Base-by-base conservation (phyloP, 495 filamentous ascomycete genomes). In the Lasiosphaeriaceae sp. region DNA sequence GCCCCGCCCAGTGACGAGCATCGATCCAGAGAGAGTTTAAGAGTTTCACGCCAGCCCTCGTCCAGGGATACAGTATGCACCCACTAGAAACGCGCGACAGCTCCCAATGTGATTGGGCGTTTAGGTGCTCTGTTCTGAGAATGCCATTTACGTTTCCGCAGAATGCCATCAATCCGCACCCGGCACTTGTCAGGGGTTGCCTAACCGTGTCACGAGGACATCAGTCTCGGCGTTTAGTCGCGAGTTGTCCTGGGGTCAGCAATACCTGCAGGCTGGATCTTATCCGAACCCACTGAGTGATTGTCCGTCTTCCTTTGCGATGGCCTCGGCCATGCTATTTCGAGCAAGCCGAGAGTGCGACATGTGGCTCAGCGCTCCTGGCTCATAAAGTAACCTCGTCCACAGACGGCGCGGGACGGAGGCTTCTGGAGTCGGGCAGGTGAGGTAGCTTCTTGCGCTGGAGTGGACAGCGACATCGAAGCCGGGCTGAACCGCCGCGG, bases 181-280 rank as follows among this genome's bases (percentile, higher is more conserved):
- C 57, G 55, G 60, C 43, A 52, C 50, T 57, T 55, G 44, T 48
- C 39, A 50, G 50, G 39, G 56, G 60, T 31, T 22, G 41, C 39
- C 45, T 54, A 53, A 54, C 39, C 14, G 16, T 49, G 56, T 68
- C 66, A 68, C 66, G 66, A 61, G 66, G 66, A 54, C 66, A 50
- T 35, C 61, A 66, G 53, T 57, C 48, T 62, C 48, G 45, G 51
- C 14, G 50, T 58, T 59, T 41, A 37, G 29, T 16, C 9, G n/a
- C 29, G 11, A 47, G 45, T 47, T 7, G 19, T 44, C 41, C 41
- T 12, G 41, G 14, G 14, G 14, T 5, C 5, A 44, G 41, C 41
- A 12, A n/a, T 44, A n/a, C 5, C 41, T 44, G 19, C 41, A 44
- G 39, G 39, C 5, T 43, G 39, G 39, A n/a, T 37, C 39, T 43